Conservation (phyloP, 805 yeast genomes). For the Schwanniomyces pseudopolymorphus region DNA sequence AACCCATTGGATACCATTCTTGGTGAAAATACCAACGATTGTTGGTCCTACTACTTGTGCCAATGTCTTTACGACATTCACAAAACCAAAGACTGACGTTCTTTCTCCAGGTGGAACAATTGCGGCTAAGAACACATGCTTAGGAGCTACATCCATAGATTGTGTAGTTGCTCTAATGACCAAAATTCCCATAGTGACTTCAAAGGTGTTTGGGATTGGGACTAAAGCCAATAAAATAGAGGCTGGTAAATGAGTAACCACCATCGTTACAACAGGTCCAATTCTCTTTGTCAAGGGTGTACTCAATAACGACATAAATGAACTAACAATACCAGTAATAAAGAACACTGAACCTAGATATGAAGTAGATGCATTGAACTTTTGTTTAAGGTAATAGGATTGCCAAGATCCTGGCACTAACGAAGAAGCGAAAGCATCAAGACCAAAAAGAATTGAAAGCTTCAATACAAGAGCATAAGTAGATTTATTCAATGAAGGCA, state of each 20-base stretch:
- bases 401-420: conserved; percentile 47
- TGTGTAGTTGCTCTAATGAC: conserved; percentile 40
- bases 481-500: conserved; percentile 20
- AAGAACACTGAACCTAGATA: conserved; percentile 42
- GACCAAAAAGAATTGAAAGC: conserved; percentile 36
- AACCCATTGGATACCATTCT: conserved; percentile 37
- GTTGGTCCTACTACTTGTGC: conserved; percentile 45
- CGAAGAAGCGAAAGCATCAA: conserved; percentile 46
- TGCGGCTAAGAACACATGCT: conserved; percentile 46
- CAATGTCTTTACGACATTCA: conserved; percentile 43
- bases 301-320: conserved; percentile 41
- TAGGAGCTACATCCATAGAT: conserved; percentile 50
- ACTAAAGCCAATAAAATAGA: conserved; percentile 37
- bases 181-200: conserved; percentile 28
- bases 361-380: conserved; percentile 32
- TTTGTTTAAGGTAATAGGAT: conserved; percentile 41
- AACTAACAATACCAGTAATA: conserved; percentile 35
- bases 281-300: conserved; percentile 42
- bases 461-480: conserved; percentile 24
- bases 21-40: conserved; percentile 39
- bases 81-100: conserved; percentile 45
- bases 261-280: conserved; percentile 48
- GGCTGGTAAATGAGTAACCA: conserved; percentile 44
- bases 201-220: conserved; percentile 36
- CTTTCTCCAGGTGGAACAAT: conserved; percentile 39